These are phyloP conservation scores for Ascochyta clinopodiicola DNA, from an alignment of 2,329 filamentous ascomycete genomes.

Conservation along the genomic window DNA sequence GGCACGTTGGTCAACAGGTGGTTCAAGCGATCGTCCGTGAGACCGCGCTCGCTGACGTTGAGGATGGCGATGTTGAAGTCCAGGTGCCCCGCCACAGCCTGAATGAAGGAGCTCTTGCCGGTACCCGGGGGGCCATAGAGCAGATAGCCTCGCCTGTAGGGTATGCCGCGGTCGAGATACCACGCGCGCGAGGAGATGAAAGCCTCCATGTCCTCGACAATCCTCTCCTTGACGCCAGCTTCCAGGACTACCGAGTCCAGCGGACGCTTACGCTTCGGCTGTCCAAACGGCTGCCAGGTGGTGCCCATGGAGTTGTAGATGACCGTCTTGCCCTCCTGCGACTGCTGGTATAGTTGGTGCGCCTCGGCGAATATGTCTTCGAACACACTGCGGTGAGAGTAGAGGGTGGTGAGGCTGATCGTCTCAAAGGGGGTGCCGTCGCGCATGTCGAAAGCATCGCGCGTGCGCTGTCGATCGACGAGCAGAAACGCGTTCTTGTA, in stretches of 20 bases:
- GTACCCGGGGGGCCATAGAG: constrained; percentile 89
- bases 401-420: constrained; percentile 88
- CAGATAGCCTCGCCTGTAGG: constrained; percentile 87
- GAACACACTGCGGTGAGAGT: constrained; percentile 86
- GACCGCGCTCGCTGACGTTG: constrained; percentile 85
- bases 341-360: constrained; percentile 76
- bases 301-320: constrained; percentile 87
- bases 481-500: constrained; percentile 87
- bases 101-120: constrained; percentile 95
- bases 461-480: constrained; percentile 87
- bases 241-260: constrained; percentile 88
- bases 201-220: constrained; percentile 81
- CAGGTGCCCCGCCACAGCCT: constrained; percentile 88
- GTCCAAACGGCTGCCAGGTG: constrained; percentile 84
- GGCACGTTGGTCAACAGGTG: constrained; percentile 86
- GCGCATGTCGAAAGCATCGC: constrained; percentile 72
- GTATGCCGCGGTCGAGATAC: constrained; percentile 95
- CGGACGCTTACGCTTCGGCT: constrained; percentile 84
- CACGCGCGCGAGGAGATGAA: constrained; percentile 81
- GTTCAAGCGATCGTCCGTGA: constrained; percentile 88
- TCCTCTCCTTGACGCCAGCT: constrained; percentile 78
- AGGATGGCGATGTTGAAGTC: constrained; percentile 93
- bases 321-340: constrained; percentile 88
- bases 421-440: constrained; percentile 94
- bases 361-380: constrained; percentile 89